Evolutionary conservation across 805 yeast genomes (phyloP).

Genomic region (Nakazawaea sp.): DNA sequence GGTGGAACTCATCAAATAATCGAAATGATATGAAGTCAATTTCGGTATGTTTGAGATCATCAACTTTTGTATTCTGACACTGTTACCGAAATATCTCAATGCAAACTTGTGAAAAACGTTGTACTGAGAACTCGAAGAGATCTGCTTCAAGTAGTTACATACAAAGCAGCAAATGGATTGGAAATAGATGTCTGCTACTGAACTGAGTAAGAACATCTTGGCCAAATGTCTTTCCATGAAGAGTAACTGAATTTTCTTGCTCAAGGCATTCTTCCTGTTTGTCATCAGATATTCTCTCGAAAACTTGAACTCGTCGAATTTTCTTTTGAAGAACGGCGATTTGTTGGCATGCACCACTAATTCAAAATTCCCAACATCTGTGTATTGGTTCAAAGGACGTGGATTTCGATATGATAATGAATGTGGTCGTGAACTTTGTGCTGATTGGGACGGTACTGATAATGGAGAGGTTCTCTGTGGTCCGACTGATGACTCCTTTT

Average conservation of each 20-base stretch:
- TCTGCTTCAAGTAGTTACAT: constrained; percentile 1
- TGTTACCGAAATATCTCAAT: constrained; percentile 1
- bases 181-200: constrained; percentile 2
- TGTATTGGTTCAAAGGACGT: neutral
- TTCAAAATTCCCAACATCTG: neutral
- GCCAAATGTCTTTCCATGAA: neutral
- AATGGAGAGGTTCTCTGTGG: neutral
- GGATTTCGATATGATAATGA: neutral
- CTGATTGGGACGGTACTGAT: neutral
- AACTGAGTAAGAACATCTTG: constrained; percentile 2
- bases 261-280: neutral
- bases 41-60: neutral
- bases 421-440: neutral
- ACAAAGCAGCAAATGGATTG: neutral
- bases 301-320: neutral
- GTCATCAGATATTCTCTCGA: neutral
- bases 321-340: constrained; percentile 1
- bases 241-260: neutral
- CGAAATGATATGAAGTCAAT: constrained; percentile 3
- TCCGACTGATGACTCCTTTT: neutral
- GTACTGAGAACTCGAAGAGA: neutral
- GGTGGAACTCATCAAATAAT: constrained; percentile 6
- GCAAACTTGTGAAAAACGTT: neutral
- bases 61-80: neutral
- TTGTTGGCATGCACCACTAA: neutral